phyloP scores from a whole-genome alignment of 441 rosid genomes.

The Melastoma candidum region DNA sequence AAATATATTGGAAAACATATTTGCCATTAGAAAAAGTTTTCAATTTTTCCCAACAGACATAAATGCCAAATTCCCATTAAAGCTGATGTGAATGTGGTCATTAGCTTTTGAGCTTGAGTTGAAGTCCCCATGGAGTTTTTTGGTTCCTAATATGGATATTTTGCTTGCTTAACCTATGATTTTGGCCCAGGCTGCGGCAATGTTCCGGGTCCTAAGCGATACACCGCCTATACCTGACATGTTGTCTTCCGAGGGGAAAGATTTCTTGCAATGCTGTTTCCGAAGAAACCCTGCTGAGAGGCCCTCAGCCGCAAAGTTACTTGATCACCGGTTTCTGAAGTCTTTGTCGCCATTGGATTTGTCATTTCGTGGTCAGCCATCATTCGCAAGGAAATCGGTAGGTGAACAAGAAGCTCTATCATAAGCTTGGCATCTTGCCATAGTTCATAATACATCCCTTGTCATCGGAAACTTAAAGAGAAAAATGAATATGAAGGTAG shows the following conservation, averaged over 20 bases:
- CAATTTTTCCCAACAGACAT: too few relatives aligned
- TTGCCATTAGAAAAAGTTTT: too few relatives aligned
- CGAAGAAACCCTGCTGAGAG: conserved; percentile 83
- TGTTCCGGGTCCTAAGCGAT: conserved; percentile 84
- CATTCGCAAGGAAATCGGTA: conserved; percentile 34
- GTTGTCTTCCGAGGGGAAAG: conserved; percentile 76
- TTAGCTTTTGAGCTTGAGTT: too few relatives aligned
- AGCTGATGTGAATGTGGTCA: too few relatives aligned
- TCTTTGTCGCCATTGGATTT: conserved; percentile 33
- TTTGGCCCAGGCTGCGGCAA: conserved; percentile 71
- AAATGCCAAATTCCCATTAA: too few relatives aligned
- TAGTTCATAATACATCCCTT: too few relatives aligned
- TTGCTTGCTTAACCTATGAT: conserved; percentile 6
- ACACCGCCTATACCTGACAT: conserved; percentile 70
- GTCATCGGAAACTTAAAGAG: neutral
- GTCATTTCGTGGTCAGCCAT: conserved; percentile 24
- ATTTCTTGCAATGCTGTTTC: conserved; percentile 66
- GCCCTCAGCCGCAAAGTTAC: conserved; percentile 59
- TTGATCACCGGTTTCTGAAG: conserved; percentile 69
- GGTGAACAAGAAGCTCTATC: conserved; percentile 23
- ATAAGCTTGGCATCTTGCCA: neutral
- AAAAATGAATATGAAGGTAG: neutral
- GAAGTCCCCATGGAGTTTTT: neutral
- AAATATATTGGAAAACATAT: too few relatives aligned
- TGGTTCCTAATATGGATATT: neutral